phyloP scores from a whole-genome alignment of 164 flowering plant genomes.

The Aristolochia californica region DNA sequence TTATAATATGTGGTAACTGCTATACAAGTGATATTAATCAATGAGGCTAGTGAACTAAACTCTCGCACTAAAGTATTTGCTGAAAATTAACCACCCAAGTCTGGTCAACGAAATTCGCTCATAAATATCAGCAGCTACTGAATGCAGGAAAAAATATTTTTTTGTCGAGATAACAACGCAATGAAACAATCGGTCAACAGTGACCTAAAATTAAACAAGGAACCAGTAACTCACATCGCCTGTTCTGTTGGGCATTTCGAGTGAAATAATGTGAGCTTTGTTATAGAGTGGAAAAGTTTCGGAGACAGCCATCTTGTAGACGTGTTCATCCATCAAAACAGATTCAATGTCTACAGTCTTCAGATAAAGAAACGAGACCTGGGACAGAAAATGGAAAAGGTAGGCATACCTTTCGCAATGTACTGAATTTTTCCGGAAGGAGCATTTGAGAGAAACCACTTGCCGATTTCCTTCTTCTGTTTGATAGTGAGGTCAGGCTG shows the following conservation, averaged over 20 bases:
- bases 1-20: too few relatives aligned
- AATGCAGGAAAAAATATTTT: too few relatives aligned
- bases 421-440: slow-evolving; percentile 95
- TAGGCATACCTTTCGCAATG: slow-evolving; percentile 72
- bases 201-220: too few relatives aligned
- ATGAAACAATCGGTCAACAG: too few relatives aligned
- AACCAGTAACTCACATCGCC: slow-evolving; percentile 57
- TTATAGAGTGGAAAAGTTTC: slow-evolving; percentile 85
- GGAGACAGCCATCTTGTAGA: slow-evolving; percentile 52
- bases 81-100: too few relatives aligned
- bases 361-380: neutral
- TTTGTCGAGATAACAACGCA: too few relatives aligned
- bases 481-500: slow-evolving; percentile 24
- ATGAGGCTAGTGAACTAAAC: too few relatives aligned
- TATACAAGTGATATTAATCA: too few relatives aligned
- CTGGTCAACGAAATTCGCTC: too few relatives aligned
- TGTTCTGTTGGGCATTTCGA: slow-evolving; percentile 56
- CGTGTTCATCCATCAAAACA: slow-evolving; percentile 51
- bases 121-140: too few relatives aligned
- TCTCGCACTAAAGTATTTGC: too few relatives aligned
- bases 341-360: slow-evolving; percentile 42
- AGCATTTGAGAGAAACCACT: slow-evolving; percentile 90
- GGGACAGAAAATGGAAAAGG: slow-evolving; percentile 1
- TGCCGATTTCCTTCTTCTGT: slow-evolving; percentile 71
- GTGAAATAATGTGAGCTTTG: slow-evolving; percentile 71